Percentiles rank a stretch among this genome's conserved stretches.
Conservation (phyloP, 73 alveolate species). For the Tetrahymena elliotti region DNA sequence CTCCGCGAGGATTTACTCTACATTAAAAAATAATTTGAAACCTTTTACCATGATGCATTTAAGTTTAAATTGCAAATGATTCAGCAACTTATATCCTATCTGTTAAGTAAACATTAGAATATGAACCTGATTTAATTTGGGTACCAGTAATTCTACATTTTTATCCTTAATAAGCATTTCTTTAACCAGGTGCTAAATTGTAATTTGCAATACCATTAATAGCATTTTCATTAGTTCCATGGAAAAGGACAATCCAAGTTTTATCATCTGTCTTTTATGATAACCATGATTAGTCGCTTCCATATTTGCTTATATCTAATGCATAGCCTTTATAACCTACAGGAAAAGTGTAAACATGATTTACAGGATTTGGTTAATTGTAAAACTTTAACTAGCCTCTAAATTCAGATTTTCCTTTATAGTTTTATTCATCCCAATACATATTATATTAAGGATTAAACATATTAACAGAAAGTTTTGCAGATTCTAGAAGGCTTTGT, state of each 20-base stretch:
- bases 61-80: neutral
- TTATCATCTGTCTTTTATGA: neutral
- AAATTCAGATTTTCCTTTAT: neutral
- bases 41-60: neutral
- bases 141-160: neutral
- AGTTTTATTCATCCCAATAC: neutral
- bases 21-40: neutral
- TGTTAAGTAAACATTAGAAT: neutral
- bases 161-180: neutral
- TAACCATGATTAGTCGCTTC: neutral
- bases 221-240: neutral
- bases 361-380: neutral
- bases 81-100: neutral
- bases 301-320: neutral
- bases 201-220: neutral
- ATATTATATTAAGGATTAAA: neutral
- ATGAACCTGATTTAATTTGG: neutral
- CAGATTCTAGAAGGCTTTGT: neutral
- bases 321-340: neutral
- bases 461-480: neutral
- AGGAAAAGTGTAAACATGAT: neutral
- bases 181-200: neutral
- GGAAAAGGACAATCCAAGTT: neutral
- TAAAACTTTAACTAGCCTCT: neutral
- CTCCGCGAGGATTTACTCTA: neutral